phyloP scores from a whole-genome alignment of 345 rosid genomes.

The Physaria fendleri region DNA sequence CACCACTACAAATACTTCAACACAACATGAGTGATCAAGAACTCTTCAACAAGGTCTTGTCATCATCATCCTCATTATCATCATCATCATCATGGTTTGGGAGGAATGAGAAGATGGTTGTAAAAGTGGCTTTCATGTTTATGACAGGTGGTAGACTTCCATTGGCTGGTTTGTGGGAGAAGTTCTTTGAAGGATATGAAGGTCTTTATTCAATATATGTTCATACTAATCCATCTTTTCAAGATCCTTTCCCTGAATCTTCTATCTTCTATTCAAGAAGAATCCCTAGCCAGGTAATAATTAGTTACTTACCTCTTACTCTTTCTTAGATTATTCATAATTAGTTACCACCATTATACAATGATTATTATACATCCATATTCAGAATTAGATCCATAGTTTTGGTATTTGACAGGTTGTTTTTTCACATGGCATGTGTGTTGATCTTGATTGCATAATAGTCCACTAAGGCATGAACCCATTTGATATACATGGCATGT shows the following conservation, averaged over 20 bases:
- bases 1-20: conserved; percentile 7
- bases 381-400: background rate
- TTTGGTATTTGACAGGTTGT: conserved; percentile 5
- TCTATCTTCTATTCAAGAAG: conserved; percentile 56
- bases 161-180: conserved; percentile 72
- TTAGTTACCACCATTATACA: background rate
- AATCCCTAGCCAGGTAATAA: conserved; percentile 68
- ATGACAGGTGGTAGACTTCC: conserved; percentile 54
- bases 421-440: conserved; percentile 22
- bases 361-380: background rate
- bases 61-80: conserved; percentile 1
- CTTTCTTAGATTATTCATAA: background rate
- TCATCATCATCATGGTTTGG: conserved; percentile 26
- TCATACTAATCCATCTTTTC: conserved; percentile 57
- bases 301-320: background rate
- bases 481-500: too few relatives aligned
- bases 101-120: conserved; percentile 23
- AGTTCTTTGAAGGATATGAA: conserved; percentile 53
- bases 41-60: conserved; percentile 43
- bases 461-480: conserved; percentile 1
- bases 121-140: conserved; percentile 76
- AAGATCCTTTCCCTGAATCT: conserved; percentile 31
- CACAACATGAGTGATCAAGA: conserved; percentile 64
- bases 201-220: conserved; percentile 63
- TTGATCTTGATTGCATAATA: conserved; percentile 15